phyloP scores from a whole-genome alignment of 208 protist species.

The Jaenimonas drosophilae region DNA sequence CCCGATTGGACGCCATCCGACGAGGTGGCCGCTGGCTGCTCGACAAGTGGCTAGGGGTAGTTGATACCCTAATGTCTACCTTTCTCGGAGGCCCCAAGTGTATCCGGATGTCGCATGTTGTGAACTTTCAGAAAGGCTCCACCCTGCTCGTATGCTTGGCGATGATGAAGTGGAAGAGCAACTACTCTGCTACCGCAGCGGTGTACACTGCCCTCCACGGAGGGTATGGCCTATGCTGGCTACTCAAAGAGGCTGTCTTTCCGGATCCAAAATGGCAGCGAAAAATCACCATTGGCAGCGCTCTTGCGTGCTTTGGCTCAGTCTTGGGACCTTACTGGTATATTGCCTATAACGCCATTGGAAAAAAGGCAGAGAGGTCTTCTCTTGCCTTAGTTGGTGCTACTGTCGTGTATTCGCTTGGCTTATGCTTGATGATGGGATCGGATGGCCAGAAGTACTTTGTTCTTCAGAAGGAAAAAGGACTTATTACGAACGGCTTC shows the following conservation, averaged over 20 bases:
- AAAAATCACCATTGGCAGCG: conserved; percentile 49
- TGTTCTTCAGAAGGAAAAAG: conserved; percentile 41
- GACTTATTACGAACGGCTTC: conserved; percentile 78
- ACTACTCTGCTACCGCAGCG: conserved; percentile 68
- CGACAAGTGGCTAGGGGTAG: conserved; percentile 44
- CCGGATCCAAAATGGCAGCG: conserved; percentile 76
- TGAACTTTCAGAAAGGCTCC: conserved; percentile 77
- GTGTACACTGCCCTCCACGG: conserved; percentile 82
- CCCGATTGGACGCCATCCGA: no score
- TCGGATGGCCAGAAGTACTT: conserved; percentile 83
- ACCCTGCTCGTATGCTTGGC: conserved; percentile 52
- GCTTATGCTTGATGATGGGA: conserved; percentile 64
- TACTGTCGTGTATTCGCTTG: conserved; percentile 46
- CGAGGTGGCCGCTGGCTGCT: no score
- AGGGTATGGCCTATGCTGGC: conserved; percentile 83
- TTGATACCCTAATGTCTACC: conserved; percentile 27
- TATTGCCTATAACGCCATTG: conserved; percentile 74
- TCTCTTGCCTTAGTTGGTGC: conserved; percentile 32
- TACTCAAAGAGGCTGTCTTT: conserved; percentile 74
- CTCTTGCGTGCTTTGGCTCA: conserved; percentile 16
- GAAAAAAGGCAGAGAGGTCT: conserved; percentile 25
- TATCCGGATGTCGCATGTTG: conserved; percentile 59
- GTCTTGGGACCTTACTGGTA: conserved; percentile 80
- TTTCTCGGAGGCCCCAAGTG: conserved; percentile 48
- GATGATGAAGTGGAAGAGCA: conserved; percentile 59